A percentile compares a stretch with the other conserved stretches of the same genome.
phyloP scores from a whole-genome alignment of 192 early-diverging fungal species.

The Coemansia sp. region DNA sequence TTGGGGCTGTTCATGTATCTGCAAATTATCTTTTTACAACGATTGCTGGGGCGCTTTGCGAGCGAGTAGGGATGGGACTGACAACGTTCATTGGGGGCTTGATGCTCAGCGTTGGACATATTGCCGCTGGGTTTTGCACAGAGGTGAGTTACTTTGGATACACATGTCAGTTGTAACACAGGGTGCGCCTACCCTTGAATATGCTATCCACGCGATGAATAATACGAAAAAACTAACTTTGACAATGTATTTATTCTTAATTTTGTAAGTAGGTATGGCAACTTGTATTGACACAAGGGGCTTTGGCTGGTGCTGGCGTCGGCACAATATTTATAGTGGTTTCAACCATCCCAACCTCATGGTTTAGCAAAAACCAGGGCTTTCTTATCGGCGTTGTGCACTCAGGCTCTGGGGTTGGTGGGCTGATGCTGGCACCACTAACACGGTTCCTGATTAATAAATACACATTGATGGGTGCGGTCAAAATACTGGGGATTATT shows the following conservation, averaged over 20 bases:
- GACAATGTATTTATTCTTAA: background rate
- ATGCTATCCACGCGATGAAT: background rate
- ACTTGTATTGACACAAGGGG: constrained; percentile 45
- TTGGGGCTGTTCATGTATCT: constrained; percentile 43
- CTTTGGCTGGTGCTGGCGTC: constrained; percentile 43
- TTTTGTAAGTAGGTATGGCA: constrained; percentile 38
- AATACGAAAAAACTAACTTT: background rate
- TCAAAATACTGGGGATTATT: constrained; percentile 44
- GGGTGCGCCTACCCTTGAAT: background rate
- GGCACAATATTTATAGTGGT: constrained; percentile 54
- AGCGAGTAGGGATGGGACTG: constrained; percentile 50
- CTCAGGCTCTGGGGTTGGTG: constrained; percentile 52
- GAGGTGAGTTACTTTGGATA: constrained; percentile 14
- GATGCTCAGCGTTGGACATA: constrained; percentile 31
- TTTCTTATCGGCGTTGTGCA: constrained; percentile 54
- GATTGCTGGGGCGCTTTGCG: constrained; percentile 47
- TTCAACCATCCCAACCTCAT: constrained; percentile 52
- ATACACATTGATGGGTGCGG: constrained; percentile 34
- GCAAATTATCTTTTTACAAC: constrained; percentile 52
- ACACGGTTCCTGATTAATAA: constrained; percentile 49
- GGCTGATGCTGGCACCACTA: constrained; percentile 46
- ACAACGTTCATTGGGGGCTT: constrained; percentile 46
- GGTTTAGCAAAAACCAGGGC: constrained; percentile 55
- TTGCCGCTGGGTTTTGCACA: constrained; percentile 49
- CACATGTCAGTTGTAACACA: background rate